Evolutionary conservation across 2,329 filamentous ascomycete species (phyloP).

Genomic region (Trichoderma pleuroti): DNA sequence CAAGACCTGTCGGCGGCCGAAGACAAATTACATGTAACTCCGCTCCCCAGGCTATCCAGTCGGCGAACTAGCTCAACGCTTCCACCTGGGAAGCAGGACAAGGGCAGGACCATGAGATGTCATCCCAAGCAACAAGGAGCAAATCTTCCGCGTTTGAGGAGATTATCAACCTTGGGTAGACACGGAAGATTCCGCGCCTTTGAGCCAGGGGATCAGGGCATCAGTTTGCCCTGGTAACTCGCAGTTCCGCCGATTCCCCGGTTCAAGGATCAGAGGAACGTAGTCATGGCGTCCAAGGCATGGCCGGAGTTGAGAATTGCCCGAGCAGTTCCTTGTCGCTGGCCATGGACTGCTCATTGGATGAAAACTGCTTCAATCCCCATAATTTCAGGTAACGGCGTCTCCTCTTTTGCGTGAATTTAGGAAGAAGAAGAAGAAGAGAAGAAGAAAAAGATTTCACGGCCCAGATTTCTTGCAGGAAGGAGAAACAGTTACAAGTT

Average conservation of each 20-base stretch:
- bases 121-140: neutral
- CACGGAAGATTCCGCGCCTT: neutral
- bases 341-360: neutral
- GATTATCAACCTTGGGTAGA: neutral
- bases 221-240: neutral
- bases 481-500: neutral
- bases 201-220: neutral
- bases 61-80: neutral
- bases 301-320: neutral
- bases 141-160: neutral
- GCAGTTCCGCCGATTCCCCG: neutral
- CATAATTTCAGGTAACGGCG: neutral
- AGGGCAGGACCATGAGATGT: neutral
- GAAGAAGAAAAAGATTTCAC: neutral
- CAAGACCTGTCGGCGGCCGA: neutral
- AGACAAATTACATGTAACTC: neutral
- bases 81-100: neutral
- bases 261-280: neutral
- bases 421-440: neutral
- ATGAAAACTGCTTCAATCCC: neutral
- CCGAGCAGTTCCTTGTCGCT: neutral
- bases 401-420: neutral
- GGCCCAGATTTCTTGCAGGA: neutral
- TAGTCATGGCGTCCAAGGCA: neutral
- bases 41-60: neutral